Conservation (phyloP, 345 rosid species). For the Eucalyptus curtisii region DNA sequence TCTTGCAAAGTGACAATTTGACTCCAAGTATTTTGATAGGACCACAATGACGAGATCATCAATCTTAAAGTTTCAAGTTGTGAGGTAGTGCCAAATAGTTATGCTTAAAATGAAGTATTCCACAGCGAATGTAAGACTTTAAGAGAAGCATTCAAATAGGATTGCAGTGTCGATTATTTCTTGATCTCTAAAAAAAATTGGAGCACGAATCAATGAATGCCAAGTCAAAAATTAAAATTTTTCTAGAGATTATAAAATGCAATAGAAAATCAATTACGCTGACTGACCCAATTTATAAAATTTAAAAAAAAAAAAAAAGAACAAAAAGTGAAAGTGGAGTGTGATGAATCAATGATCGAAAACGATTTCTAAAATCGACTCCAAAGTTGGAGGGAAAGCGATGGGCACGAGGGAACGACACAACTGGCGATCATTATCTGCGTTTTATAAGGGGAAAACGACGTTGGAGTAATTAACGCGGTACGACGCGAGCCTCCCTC, state of each 20-base stretch:
- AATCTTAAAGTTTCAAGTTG: neutral
- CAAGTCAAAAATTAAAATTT: neutral
- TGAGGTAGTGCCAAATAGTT: neutral
- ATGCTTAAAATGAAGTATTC: neutral
- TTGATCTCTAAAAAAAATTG: neutral
- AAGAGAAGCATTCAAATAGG: rapidly evolving
- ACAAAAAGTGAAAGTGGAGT: neutral
- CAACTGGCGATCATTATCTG: neutral
- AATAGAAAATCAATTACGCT: neutral
- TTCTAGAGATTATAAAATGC: neutral
- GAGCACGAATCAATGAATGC: neutral
- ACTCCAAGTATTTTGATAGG: neutral
- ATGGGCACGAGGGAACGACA: neutral
- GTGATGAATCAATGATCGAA: neutral
- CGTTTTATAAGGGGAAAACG: neutral
- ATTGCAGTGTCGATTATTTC: neutral
- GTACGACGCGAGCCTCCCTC: neutral
- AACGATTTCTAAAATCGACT: neutral
- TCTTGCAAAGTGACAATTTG: neutral
- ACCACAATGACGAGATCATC: neutral
- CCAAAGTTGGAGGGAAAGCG: neutral
- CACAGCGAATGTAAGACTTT: rapidly evolving
- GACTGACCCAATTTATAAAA: neutral
- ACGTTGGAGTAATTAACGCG: neutral
- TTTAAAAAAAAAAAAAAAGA: too few species aligned